Conservation (phyloP, 1,139 yeast species). For the Geotrichum klebahnii region DNA sequence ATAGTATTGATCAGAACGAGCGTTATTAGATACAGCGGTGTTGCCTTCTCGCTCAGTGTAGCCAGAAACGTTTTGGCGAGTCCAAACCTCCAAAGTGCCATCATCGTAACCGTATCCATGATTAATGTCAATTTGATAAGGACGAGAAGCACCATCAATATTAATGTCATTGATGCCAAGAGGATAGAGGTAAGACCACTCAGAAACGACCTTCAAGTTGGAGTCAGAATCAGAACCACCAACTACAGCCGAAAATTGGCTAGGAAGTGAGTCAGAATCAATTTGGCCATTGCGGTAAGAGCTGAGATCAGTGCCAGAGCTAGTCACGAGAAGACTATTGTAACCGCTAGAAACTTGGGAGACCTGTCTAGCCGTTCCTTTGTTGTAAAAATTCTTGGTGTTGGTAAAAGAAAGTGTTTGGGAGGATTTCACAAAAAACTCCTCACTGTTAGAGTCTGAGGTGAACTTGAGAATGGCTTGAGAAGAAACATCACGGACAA, state of each 20-base stretch:
- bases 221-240: constrained; percentile 15
- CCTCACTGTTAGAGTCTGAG: constrained; percentile 9
- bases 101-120: constrained; percentile 20
- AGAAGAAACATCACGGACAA: constrained; percentile 16
- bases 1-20: constrained; percentile 19
- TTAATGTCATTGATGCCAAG: constrained; percentile 18
- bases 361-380: constrained; percentile 15
- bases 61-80: constrained; percentile 21
- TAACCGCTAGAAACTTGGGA: constrained; percentile 21
- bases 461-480: constrained; percentile 22
- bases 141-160: not conserved
- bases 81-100: constrained; percentile 18
- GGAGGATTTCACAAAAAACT: constrained; percentile 18
- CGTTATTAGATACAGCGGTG: constrained; percentile 4
- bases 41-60: constrained; percentile 5
- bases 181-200: constrained; percentile 21
- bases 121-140: constrained; percentile 16
- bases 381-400: constrained; percentile 18
- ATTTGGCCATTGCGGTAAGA: constrained; percentile 8
- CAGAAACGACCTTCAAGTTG: constrained; percentile 14
- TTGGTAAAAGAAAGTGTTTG: constrained; percentile 21
- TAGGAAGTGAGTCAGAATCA: constrained; percentile 12
- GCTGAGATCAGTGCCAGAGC: constrained; percentile 15
- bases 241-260: constrained; percentile 13
- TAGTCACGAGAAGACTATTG: constrained; percentile 15